Evolutionary conservation across 805 yeast species (phyloP), one percentile per base, ranked within the genome.

Genomic region (Starmerella etchellsii): DNA sequence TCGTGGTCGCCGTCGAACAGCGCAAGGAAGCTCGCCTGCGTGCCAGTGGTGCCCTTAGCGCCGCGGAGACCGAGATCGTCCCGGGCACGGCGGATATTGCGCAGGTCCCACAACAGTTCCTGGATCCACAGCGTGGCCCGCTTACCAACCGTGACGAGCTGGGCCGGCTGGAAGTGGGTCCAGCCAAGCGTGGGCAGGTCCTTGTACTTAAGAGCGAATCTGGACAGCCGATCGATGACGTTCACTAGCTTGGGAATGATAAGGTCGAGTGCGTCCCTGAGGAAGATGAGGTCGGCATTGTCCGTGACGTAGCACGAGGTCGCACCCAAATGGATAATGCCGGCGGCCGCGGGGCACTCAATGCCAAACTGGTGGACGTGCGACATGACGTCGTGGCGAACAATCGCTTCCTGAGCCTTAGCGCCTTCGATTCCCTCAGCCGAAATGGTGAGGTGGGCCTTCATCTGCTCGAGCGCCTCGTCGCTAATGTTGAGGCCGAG

Each of bases 91-190:
- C 73, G 78, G 68, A 91, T 74, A 68, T 91, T 91, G 67, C 98
- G 76, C 63, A 91, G 73, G 66, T 91, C 98, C 98, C 97, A 91
- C 56, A 91, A 70, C 55, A 91, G 69, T 65, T 91, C 98, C 70
- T 91, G 98, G 54, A 91, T 69, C 98, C 98, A 91, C 58, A 91
- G 69, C 34, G 96, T 85, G 42, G 94, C 93, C 67, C 98, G 80
- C 71, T 91, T 91, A 62, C 98, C 98, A 49, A 91, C 94, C 26
- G 98, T 91, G 52, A 97, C 88, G 62, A 91, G 75, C 69, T 91
- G 98, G 40, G 98, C 98, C 14, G 98, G 98, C 69, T 91, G 98
- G 76, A 91, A 91, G 65, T 91, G 98, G 43, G 98, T 91, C 97
- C 97, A 91, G 27, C 98, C 98, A 51, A 91, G 72, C 33, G 87